Evolutionary conservation across 306 rosid genomes (phyloP), one percentile per base, ranked within the genome.

Genomic region (Quercus berberidifolia): DNA sequence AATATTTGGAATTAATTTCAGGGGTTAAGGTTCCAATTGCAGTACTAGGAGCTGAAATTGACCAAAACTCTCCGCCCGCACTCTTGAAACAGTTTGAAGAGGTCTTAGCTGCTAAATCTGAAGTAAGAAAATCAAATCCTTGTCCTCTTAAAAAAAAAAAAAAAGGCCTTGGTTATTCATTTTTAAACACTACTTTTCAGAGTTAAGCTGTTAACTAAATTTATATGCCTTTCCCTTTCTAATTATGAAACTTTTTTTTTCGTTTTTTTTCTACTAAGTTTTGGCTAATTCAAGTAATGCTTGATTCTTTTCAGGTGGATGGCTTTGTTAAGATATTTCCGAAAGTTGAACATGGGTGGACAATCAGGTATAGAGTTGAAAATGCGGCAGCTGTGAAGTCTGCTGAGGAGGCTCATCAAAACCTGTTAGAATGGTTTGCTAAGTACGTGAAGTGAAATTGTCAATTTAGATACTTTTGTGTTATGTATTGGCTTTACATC

Each of bases 51-150:
- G 94, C 92, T 30, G 93, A 91, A 89, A 38, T 63, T 41, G 96
- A 92, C 85, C 21, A 21, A 0, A 0, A 52, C 6, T 79, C 85
- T 62, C 97, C 92, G 38, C 88, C 91, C 0, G 86, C 81, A 77
- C 91, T 92, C 51, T 6, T 91, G 60, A 85, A 86, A 70, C 88
- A 92, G 82, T 88, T 91, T 81, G 92, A 91, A 74, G 84, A 86
- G 75, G 83, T 73, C 78, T 77, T 91, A 31, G 23, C 56, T 84
- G 81, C 88, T 65, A 91, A 82, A 80, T 51, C 90, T 33, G 89
- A 81, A 91, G 93, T 90, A 52, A 28, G 67, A 69, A 73, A 56
- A 65, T 21, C 25, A 19, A 33, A 5, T 28, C 41, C 69, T 33
- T 4, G 3, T 51, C 65, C n/a, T 38, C 4, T n/a, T 4, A 21